Conservation (phyloP, 2,329 filamentous ascomycete species). For the Endoconidiophora polonica region DNA sequence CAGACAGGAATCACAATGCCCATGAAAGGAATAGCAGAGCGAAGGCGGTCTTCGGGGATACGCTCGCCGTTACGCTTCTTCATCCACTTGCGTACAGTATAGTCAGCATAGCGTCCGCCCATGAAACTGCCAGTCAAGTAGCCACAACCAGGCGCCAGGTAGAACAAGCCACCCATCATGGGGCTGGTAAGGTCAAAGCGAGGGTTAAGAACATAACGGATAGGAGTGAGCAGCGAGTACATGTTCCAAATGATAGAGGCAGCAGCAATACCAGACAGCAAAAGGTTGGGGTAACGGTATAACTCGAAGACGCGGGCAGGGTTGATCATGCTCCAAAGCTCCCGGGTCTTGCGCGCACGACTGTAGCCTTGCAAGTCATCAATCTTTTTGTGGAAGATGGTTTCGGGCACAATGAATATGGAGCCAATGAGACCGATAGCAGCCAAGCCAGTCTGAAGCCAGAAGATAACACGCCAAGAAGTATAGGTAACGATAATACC, state of each 20-base stretch:
- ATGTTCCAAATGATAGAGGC: conserved; percentile 59
- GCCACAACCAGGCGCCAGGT: conserved; percentile 54
- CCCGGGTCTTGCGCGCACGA: conserved; percentile 29
- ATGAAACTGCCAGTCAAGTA: conserved; percentile 54
- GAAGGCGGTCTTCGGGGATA: conserved; percentile 51
- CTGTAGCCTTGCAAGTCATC: conserved; percentile 43
- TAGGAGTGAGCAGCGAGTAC: conserved; percentile 41
- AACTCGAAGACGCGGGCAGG: conserved; percentile 46
- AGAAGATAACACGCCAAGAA: conserved; percentile 61
- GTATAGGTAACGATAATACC: conserved; percentile 62
- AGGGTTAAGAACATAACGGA: conserved; percentile 58
- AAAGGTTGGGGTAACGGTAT: conserved; percentile 52
- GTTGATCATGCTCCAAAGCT: conserved; percentile 47
- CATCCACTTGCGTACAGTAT: conserved; percentile 48
- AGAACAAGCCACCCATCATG: conserved; percentile 54
- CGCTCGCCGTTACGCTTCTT: conserved; percentile 38
- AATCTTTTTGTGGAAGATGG: conserved; percentile 47
- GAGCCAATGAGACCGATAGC: conserved; percentile 41
- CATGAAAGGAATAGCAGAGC: conserved; percentile 39
- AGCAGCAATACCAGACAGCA: conserved; percentile 40
- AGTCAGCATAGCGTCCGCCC: conserved; percentile 56
- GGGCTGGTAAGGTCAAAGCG: conserved; percentile 52
- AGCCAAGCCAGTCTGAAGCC: conserved; percentile 55
- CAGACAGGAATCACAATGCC: conserved; percentile 40
- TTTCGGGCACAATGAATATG: conserved; percentile 54